Base-by-base conservation (phyloP, 2,329 filamentous ascomycete species). In the Pezicula rhizophila region DNA sequence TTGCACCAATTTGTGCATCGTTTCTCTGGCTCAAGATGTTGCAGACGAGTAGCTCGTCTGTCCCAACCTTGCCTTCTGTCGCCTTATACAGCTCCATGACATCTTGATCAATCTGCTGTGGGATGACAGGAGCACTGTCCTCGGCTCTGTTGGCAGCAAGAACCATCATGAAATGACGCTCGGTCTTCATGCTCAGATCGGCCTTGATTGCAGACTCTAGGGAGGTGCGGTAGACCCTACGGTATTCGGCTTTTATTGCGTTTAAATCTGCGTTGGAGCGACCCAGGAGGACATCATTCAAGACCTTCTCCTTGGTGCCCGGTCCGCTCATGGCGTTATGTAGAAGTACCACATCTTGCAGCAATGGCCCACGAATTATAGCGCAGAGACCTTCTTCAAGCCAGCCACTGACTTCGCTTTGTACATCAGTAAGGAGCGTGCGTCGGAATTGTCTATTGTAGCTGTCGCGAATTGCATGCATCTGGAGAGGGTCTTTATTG, bases 181-280 rank as follows among this genome's bases (percentile, higher is more conserved):
- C 84, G 0, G 92, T 96, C 70, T 93, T 93, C 67, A 87, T 79
- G 57, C 86, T 92, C 17, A 97, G 72, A 57, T 97, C 92, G 17
- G 77, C 79, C 56, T 81, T 82, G 54, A 97, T 80, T 47, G 87
- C 86, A 11, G 74, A 70, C 59, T 91, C 85, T 1, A 97, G 77
- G 14, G 77, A 74, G 17, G 77, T 77, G 34, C 74, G 72, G 71
- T 84, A 90, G 1, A 77, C 80, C 14, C 77, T 77, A 40, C 84
- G 77, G 65, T 95, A 97, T 15, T 82, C 78, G 42, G 74, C 68
- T 70, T 95, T 95, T 74, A 99, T 96, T 35, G 88, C 89, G 47
- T 80, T 77, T 35, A 99, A 74, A 60, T 97, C 92, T 31, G 90
- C 89, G 61, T 97, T 97, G 33, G 83, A 87, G 33, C 92, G 80